Evolutionary conservation across 148 eudicot species (phyloP).

Genomic region (Chenopodium suecicum): DNA sequence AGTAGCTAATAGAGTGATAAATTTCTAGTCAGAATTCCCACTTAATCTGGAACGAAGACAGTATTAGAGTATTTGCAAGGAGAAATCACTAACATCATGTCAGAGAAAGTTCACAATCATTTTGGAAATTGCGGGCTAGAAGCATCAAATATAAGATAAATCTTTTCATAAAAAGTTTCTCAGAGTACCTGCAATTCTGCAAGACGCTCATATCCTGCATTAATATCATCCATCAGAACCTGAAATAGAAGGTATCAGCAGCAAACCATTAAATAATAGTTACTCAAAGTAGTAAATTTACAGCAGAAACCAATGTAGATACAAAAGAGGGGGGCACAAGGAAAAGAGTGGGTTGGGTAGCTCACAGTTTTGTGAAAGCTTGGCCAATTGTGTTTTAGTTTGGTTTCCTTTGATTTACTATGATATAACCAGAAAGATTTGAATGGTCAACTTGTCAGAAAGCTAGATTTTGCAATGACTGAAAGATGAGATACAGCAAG

Average conservation of each 20-base stretch:
- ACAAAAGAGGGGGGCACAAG: not conserved
- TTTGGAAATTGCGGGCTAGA: not conserved
- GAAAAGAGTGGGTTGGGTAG: not conserved
- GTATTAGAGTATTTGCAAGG: no score
- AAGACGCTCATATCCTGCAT: constrained; percentile 92
- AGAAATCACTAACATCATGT: constrained; percentile 2
- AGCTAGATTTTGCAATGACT: not conserved
- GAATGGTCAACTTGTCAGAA: not conserved
- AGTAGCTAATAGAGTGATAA: no score
- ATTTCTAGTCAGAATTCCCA: not conserved
- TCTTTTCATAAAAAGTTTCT: not conserved
- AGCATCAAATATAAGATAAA: not conserved
- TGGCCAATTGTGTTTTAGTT: not conserved
- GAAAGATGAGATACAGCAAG: not conserved
- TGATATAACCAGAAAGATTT: not conserved
- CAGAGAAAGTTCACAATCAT: not conserved
- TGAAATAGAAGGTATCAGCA: constrained; percentile 30
- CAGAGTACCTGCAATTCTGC: constrained; percentile 80
- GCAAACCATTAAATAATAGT: not conserved
- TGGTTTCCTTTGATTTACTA: not conserved
- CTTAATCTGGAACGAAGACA: not conserved
- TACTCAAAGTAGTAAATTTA: not conserved
- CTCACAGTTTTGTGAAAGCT: not conserved
- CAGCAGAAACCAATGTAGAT: not conserved
- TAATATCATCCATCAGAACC: constrained; percentile 95